Evolutionary conservation across 768 basidiomycete genomes (phyloP).

Genomic region (Naganishia friedmannii): DNA sequence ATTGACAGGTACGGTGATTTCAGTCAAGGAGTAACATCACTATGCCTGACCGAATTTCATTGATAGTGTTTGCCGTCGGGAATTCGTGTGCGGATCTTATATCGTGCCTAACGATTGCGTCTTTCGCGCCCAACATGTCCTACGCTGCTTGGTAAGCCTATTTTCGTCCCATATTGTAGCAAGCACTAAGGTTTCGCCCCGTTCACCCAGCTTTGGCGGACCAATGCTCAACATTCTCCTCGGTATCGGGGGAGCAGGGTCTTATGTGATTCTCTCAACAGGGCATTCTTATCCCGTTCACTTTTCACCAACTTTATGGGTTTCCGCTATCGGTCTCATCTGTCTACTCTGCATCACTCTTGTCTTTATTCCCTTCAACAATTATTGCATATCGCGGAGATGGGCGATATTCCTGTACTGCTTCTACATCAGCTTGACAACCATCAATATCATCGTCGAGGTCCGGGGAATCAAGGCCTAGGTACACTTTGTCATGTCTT

Average conservation of each 20-base stretch:
- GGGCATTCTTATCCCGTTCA: constrained; percentile 65
- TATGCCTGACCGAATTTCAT: not conserved
- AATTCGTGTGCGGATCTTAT: constrained; percentile 96
- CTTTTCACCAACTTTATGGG: constrained; percentile 77
- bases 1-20: constrained; percentile 61
- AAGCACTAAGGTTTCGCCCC: not conserved
- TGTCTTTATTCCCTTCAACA: constrained; percentile 78
- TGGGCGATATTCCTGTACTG: constrained; percentile 80
- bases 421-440: constrained; percentile 74
- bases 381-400: constrained; percentile 69
- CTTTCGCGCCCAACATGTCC: constrained; percentile 51
- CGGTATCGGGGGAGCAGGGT: constrained; percentile 87
- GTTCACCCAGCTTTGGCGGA: constrained; percentile 31
- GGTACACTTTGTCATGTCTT: not conserved
- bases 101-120: constrained; percentile 92
- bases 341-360: constrained; percentile 70
- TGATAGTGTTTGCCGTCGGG: constrained; percentile 78
- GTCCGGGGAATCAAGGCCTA: constrained; percentile 47
- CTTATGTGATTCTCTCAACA: constrained; percentile 71
- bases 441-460: constrained; percentile 75
- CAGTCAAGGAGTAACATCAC: not conserved
- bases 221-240: constrained; percentile 54
- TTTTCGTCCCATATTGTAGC: too few relatives aligned
- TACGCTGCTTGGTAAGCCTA: constrained; percentile 47
- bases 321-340: constrained; percentile 79